Base-by-base conservation (phyloP, 495 filamentous ascomycete genomes). In the Talaromyces borbonicus region DNA sequence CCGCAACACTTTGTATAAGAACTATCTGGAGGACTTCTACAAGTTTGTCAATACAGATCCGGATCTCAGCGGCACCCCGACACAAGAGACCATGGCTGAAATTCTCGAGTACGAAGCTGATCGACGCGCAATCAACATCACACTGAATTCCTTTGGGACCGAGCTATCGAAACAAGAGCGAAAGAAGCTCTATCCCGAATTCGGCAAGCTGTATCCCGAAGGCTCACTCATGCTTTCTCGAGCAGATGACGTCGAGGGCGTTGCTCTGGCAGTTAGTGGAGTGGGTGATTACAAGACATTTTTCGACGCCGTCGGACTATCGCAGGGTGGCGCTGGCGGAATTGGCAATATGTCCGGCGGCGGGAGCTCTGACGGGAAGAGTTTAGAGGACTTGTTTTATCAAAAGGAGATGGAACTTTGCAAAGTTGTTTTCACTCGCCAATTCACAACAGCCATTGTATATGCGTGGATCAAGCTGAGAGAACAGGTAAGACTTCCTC, bases 361-460 rank as follows among this genome's bases (percentile, higher is more conserved):
- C 9, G 63, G 74, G 15, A 80, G 79, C 16, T 69, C 76, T 25
- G 88, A 92, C 40, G 84, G 84, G 12, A 90, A 87, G 74, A 95
- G 88, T 58, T 66, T 98, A 50, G 92, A 98, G 57, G 92, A 98
- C 53, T 72, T 97, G 67, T 97, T 99, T 66, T 99, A 99, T 61
- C 88, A 95, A 64, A 95, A 92, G 69, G 92, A 99, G 69, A 97
- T 97, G 93, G 89, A 97, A 63, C 82, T 96, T 54, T 85, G 84
- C 23, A 99, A 97, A 76, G 62, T 80, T 36, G 85, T 89, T 2
- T 99, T 99, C 61, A 99, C 92, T 15, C 75, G 86, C 55, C 93
- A 99, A 63, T 99, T 99, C 61, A 93, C 90, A 16, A 88, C 84
- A 52, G 85, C 87, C 42, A 84, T 97, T 54, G 87, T 97, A 14